These are phyloP conservation scores for Naegleria gruberi DNA, from an alignment of 208 protist genomes.

Conservation along the genomic window DNA sequence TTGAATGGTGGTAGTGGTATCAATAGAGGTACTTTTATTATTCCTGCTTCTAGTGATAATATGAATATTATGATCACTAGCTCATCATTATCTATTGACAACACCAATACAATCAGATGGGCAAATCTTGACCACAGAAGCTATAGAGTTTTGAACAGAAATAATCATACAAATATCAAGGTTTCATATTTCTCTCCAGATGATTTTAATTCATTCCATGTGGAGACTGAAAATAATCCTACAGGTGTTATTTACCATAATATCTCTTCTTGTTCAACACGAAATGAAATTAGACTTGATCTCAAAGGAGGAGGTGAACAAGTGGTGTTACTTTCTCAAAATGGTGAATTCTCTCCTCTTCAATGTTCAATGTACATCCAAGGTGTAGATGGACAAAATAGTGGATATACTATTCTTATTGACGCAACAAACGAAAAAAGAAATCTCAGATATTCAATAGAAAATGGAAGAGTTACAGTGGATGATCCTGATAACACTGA, in stretches of 20 bases:
- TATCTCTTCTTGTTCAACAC: not conserved
- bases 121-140: not conserved
- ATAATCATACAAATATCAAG: not conserved
- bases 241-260: not conserved
- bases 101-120: not conserved
- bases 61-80: not conserved
- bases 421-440: not conserved
- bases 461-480: not conserved
- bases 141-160: not conserved
- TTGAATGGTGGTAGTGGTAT: not conserved
- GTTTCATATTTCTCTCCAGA: not conserved
- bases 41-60: not conserved
- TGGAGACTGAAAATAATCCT: not conserved
- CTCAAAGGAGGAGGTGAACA: not conserved
- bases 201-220: not conserved
- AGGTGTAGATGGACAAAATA: not conserved
- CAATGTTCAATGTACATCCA: not conserved
- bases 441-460: not conserved
- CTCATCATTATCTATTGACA: not conserved
- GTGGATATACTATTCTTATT: not conserved
- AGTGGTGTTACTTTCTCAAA: not conserved
- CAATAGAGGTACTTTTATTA: not conserved
- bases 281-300: not conserved
- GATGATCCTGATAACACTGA: not conserved
- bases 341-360: not conserved